A percentile compares a stretch with the other conserved stretches of the same genome.
These are phyloP conservation scores for Penicillium crustosum DNA, from an alignment of 2,329 filamentous ascomycete genomes.

Conservation along the genomic window DNA sequence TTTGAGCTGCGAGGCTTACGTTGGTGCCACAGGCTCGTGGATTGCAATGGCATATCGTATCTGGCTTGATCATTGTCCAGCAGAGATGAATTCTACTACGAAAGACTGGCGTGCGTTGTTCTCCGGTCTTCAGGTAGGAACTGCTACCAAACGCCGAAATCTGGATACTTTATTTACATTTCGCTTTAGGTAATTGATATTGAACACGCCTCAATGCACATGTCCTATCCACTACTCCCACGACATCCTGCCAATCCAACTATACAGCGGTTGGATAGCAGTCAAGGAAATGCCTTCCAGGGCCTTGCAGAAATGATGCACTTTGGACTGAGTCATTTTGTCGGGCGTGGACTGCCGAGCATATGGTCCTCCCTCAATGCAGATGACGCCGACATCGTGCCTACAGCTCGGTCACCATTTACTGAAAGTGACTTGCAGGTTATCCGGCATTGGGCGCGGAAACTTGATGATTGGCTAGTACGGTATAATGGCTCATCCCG, in stretches of 20 bases:
- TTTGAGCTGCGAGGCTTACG: slow-evolving; percentile 31
- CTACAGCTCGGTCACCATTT: slow-evolving; percentile 21
- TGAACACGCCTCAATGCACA: slow-evolving; percentile 34
- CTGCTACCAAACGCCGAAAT: no score
- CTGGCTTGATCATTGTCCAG: slow-evolving; percentile 28
- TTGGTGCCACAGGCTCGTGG: slow-evolving; percentile 30
- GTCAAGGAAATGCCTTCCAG: slow-evolving; percentile 28
- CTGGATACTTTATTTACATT: neutral
- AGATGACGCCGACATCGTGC: slow-evolving; percentile 12
- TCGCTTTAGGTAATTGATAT: slow-evolving; percentile 29
- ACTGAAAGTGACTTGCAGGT: slow-evolving; percentile 30
- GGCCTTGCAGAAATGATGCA: slow-evolving; percentile 34
- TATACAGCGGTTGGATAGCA: slow-evolving; percentile 22
- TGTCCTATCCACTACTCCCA: slow-evolving; percentile 31
- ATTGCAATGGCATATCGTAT: slow-evolving; percentile 33
- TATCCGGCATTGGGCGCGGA: slow-evolving; percentile 30
- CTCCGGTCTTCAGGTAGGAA: slow-evolving; percentile 29
- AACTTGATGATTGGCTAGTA: slow-evolving; percentile 33
- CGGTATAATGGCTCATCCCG: slow-evolving; percentile 31
- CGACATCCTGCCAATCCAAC: slow-evolving; percentile 23
- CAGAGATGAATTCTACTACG: slow-evolving; percentile 9
- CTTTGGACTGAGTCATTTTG: slow-evolving; percentile 32
- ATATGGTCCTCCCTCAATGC: slow-evolving; percentile 32
- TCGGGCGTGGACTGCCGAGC: slow-evolving; percentile 29
- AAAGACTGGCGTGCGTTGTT: slow-evolving; percentile 29